phyloP scores from a whole-genome alignment of 108 stramenopile species.

The Nitzschia sp. region DNA sequence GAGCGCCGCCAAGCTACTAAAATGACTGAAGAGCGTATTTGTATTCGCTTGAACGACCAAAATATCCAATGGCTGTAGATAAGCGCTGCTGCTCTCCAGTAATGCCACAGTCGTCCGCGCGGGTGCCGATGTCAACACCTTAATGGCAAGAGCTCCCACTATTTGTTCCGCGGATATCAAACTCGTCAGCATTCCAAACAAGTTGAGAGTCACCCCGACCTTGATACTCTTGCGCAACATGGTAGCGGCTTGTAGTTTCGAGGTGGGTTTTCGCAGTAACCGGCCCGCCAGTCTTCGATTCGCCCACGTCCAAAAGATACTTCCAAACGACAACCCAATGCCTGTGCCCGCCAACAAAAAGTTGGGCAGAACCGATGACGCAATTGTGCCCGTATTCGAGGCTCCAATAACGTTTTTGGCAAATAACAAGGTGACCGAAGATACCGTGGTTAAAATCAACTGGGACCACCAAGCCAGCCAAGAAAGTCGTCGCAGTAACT shows the following conservation, averaged over 20 bases:
- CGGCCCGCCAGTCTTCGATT: slow-evolving; percentile 63
- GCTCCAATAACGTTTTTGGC: slow-evolving; percentile 60
- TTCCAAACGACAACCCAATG: slow-evolving; percentile 46
- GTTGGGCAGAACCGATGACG: slow-evolving; percentile 29
- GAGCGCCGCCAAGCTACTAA: slow-evolving; percentile 71
- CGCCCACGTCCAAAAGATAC: slow-evolving; percentile 89
- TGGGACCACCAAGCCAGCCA: slow-evolving; percentile 92
- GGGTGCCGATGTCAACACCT: slow-evolving; percentile 66
- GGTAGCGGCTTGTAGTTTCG: slow-evolving; percentile 61
- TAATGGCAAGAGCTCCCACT: slow-evolving; percentile 87
- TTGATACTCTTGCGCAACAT: slow-evolving; percentile 71
- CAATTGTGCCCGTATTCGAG: not conserved
- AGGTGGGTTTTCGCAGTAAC: slow-evolving; percentile 42
- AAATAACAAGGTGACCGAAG: slow-evolving; percentile 76
- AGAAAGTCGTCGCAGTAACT: slow-evolving; percentile 43
- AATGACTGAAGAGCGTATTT: slow-evolving; percentile 89
- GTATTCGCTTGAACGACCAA: slow-evolving; percentile 94
- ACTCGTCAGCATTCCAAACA: slow-evolving; percentile 82
- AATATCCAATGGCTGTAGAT: slow-evolving; percentile 85
- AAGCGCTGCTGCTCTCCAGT: slow-evolving; percentile 5
- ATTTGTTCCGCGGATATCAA: slow-evolving; percentile 88
- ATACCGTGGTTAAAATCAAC: slow-evolving; percentile 74
- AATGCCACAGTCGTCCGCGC: slow-evolving; percentile 27
- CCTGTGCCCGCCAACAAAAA: slow-evolving; percentile 70
- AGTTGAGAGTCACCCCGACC: slow-evolving; percentile 73